phyloP scores from a whole-genome alignment of 2,329 filamentous ascomycete genomes.

The Fusarium chuoi region DNA sequence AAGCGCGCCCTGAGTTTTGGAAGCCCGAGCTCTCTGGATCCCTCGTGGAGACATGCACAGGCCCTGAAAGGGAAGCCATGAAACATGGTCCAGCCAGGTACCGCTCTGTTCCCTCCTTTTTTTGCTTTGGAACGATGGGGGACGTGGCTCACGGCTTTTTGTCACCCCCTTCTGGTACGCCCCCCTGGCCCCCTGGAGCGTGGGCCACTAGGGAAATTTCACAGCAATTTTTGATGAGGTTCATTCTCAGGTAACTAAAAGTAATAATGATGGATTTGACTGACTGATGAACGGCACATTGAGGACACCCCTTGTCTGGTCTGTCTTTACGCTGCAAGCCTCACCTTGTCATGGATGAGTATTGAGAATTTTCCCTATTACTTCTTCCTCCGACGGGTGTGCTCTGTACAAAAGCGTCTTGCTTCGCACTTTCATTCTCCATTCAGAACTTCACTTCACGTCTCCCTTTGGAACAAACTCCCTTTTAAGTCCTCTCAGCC shows the following conservation, averaged over 20 bases:
- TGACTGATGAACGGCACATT: conserved; percentile 12
- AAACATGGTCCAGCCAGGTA: conserved; percentile 40
- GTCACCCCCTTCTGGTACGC: conserved; percentile 24
- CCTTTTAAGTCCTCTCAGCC: conserved; percentile 20
- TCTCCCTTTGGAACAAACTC: conserved; percentile 34
- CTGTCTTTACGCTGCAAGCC: conserved; percentile 17
- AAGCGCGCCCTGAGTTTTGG: conserved; percentile 31
- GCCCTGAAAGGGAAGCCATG: conserved; percentile 33
- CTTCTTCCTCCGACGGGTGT: conserved; percentile 16
- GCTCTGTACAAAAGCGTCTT: conserved; percentile 41
- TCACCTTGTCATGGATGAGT: conserved; percentile 12
- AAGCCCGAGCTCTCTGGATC: conserved; percentile 28
- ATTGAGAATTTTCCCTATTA: conserved; percentile 28
- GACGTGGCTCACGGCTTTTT: conserved; percentile 31
- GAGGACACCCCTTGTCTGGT: conserved; percentile 23
- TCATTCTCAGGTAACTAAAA: conserved; percentile 21
- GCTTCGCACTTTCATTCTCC: conserved; percentile 35
- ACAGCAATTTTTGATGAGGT: conserved; percentile 37
- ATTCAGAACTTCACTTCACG: conserved; percentile 31
- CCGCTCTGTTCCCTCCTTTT: conserved; percentile 27
- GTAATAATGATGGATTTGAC: conserved; percentile 21
- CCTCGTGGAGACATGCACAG: conserved; percentile 37
- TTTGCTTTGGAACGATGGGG: conserved; percentile 23
- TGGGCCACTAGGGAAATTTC: conserved; percentile 31
- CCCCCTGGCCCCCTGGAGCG: conserved; percentile 12